phyloP scores from a whole-genome alignment of 177 flowering plant species.

The Telopea speciosissima region DNA sequence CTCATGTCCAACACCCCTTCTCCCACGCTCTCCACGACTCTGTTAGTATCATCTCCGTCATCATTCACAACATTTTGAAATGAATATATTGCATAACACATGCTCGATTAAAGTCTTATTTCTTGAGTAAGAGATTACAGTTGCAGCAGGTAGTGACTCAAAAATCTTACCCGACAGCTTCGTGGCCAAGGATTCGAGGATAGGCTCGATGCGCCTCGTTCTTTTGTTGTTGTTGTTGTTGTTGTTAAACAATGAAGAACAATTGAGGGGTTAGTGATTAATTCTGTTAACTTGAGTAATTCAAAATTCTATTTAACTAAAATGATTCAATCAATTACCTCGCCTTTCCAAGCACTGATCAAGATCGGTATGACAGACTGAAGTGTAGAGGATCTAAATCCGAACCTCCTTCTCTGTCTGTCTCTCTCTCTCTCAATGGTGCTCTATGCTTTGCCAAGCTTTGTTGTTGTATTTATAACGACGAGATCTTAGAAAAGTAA shows the following conservation, averaged over 20 bases:
- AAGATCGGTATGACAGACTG: slow-evolving; percentile 80
- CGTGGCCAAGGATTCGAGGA: slow-evolving; percentile 70
- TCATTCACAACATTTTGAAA: no score
- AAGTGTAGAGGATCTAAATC: slow-evolving; percentile 53
- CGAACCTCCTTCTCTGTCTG: no score
- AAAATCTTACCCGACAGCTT: slow-evolving; percentile 53
- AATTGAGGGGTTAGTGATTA: not conserved
- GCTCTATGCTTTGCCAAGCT: not conserved
- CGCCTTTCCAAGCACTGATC: slow-evolving; percentile 58
- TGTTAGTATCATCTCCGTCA: slow-evolving; percentile 2
- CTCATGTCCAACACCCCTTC: slow-evolving; percentile 52
- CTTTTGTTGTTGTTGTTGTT: slow-evolving; percentile 13
- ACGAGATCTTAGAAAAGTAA: no score
- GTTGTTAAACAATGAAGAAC: not conserved
- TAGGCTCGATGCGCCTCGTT: slow-evolving; percentile 41
- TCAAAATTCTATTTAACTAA: no score
- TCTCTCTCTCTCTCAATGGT: slow-evolving; percentile 10
- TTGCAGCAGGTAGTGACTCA: no score
- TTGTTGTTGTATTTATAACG: not conserved
- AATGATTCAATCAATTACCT: slow-evolving; percentile 35
- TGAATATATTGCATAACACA: not conserved
- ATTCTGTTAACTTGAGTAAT: not conserved
- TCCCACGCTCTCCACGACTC: slow-evolving; percentile 70
- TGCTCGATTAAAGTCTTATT: no score
- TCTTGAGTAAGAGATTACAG: no score